phyloP scores from a whole-genome alignment of 2,329 filamentous ascomycete genomes.

The Talaromyces sp. region DNA sequence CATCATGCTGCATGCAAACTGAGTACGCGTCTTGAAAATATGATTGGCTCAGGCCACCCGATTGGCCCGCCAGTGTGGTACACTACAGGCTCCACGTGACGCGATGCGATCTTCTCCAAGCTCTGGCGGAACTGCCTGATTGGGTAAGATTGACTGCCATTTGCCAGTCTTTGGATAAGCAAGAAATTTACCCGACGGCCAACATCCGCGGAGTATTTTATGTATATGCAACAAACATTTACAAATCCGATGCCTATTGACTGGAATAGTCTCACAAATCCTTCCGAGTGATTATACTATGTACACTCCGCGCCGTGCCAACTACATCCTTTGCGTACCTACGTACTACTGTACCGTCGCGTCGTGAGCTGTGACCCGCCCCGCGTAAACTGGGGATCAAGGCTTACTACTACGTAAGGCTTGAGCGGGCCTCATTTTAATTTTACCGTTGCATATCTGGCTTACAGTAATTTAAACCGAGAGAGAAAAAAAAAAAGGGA shows the following conservation, averaged over 20 bases:
- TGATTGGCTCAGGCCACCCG: background rate
- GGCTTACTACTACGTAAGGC: background rate
- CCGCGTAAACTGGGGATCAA: background rate
- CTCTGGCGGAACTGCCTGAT: constrained; percentile 6
- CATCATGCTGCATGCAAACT: background rate
- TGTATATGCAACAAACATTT: background rate
- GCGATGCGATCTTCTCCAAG: background rate
- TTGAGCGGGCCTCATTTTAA: constrained; percentile 3
- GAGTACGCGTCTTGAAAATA: background rate
- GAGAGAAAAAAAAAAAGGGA: background rate
- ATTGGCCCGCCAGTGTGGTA: constrained; percentile 9
- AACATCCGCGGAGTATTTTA: background rate
- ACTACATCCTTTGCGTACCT: background rate
- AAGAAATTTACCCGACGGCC: background rate
- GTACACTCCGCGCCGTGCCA: background rate
- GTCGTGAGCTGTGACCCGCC: background rate
- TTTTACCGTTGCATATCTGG: background rate
- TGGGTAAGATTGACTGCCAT: constrained; percentile 1
- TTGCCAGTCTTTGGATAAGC: background rate
- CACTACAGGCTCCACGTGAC: constrained; percentile 6
- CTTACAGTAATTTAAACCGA: background rate
- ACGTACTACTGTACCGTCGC: background rate
- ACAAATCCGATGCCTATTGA: no score
- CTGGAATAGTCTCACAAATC: no score
- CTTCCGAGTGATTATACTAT: background rate